Base-by-base conservation (phyloP, 2,329 filamentous ascomycete species). In the Uncinocarpus reesii region DNA sequence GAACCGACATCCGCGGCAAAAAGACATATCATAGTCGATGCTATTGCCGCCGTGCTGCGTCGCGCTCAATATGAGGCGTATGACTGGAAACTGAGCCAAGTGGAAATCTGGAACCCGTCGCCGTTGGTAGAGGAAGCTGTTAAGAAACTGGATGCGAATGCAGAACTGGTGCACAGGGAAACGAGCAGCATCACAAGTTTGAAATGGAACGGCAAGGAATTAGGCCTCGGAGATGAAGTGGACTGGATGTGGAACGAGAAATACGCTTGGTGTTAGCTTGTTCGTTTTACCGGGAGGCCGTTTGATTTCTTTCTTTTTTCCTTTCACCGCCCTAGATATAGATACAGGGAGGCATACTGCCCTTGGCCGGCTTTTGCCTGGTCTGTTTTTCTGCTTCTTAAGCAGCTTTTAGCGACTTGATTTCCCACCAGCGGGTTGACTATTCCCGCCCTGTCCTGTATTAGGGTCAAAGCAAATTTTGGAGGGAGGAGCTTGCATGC, bases 91-190 rank as follows among this genome's bases (percentile, higher is more conserved):
- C 79, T 86, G 68, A 71, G 74, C 34, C 74, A 78, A 38, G 78
- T 95, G 2, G 77, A 88, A 62, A 71, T 90, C 44, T 96, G 90
- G 90, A 94, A 92, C 60, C 88, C 89, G 0, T 76, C 75, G 3
- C 69, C 76, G 5, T 58, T 73, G 53, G 62, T 80, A 21, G 54
- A 70, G 42, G 61, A 67, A 49, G 69, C 71, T 1, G 67, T 69
- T 35, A 59, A 62, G 38, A 47, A 65, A 44, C 42, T 70, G 38
- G 61, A 69, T 41, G 62, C 64, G 3, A 57, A 58, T 23, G 64
- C 61, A 35, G 50, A 68, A 44, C 53, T 73, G 24, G 59, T 71
- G 29, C 65, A 71, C 36, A 65, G 71, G 36, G 70, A 74, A 46
- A 63, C 69, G 53, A 65, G 63, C 50, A 71, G 71, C 52, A 67